Conservation (phyloP, 108 stramenopile genomes). For the Skeletonema marinoi region DNA sequence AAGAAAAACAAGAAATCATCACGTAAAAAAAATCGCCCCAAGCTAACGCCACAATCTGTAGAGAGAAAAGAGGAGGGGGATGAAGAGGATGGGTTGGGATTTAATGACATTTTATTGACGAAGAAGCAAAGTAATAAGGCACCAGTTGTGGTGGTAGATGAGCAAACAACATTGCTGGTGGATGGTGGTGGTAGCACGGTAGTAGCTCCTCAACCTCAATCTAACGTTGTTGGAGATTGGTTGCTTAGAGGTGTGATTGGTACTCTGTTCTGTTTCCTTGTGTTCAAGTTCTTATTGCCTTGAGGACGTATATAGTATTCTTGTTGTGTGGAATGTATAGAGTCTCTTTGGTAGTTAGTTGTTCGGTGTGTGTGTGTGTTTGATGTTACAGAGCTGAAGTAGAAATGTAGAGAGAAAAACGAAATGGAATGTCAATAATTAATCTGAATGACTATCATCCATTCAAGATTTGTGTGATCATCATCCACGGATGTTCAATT, state of each 20-base stretch:
- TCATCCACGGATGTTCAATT: constrained; percentile 88
- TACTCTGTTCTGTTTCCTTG: not conserved
- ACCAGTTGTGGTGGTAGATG: not conserved
- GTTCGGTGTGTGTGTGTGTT: too few species aligned
- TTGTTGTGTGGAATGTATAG: not conserved
- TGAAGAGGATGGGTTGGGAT: not conserved
- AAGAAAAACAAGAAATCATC: not conserved
- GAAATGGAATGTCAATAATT: not conserved
- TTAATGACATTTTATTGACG: not conserved
- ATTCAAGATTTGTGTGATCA: constrained; percentile 79
- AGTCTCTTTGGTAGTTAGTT: not conserved
- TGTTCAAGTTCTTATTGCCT: not conserved
- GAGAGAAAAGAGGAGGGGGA: not conserved
- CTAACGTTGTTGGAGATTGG: not conserved
- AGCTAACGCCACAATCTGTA: not conserved
- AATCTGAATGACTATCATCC: constrained; percentile 11
- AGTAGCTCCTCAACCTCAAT: not conserved
- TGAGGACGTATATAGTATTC: not conserved
- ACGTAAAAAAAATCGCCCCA: not conserved
- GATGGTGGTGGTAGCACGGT: not conserved
- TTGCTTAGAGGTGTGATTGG: not conserved
- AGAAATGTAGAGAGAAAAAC: constrained; percentile 4
- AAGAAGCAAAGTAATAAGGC: not conserved
- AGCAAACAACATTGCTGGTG: not conserved
- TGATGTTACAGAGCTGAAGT: not conserved